A percentile compares a stretch with the other conserved stretches of the same genome.
These are phyloP conservation scores for Cyclanthera cordifolia DNA, from an alignment of 306 rosid species.

Conservation along the genomic window DNA sequence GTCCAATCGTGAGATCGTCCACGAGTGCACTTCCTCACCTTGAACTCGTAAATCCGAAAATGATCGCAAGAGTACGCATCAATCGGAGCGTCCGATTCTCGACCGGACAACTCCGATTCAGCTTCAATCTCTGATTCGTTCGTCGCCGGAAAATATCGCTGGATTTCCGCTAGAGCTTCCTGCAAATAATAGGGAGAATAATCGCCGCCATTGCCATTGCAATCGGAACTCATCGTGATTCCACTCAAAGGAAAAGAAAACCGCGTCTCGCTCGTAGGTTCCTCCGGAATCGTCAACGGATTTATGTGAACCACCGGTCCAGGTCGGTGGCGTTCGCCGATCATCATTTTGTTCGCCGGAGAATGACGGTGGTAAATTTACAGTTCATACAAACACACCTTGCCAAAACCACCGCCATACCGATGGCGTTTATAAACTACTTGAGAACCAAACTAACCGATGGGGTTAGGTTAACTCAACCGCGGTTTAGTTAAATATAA, in stretches of 20 bases:
- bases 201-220: slow-evolving; percentile 33
- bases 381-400: slow-evolving; percentile 14
- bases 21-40: slow-evolving; percentile 72
- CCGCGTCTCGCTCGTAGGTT: slow-evolving; percentile 38
- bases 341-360: slow-evolving; percentile 34
- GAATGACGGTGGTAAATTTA: neutral
- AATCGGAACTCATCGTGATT: slow-evolving; percentile 28
- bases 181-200: slow-evolving; percentile 43
- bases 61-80: slow-evolving; percentile 91
- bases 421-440: slow-evolving; percentile 10
- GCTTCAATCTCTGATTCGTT: slow-evolving; percentile 43
- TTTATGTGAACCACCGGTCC: slow-evolving; percentile 69
- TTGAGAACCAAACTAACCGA: neutral
- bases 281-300: slow-evolving; percentile 50
- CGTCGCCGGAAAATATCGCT: slow-evolving; percentile 45
- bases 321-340: slow-evolving; percentile 54
- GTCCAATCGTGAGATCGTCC: slow-evolving; percentile 99
- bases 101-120: slow-evolving; percentile 34
- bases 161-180: slow-evolving; percentile 52
- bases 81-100: slow-evolving; percentile 48
- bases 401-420: slow-evolving; percentile 22
- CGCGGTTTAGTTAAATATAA: neutral
- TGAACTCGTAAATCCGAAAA: slow-evolving; percentile 88
- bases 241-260: slow-evolving; percentile 30
- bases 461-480: neutral